Conservation (phyloP, 805 yeast species). For the Kuraishia ogatae region DNA sequence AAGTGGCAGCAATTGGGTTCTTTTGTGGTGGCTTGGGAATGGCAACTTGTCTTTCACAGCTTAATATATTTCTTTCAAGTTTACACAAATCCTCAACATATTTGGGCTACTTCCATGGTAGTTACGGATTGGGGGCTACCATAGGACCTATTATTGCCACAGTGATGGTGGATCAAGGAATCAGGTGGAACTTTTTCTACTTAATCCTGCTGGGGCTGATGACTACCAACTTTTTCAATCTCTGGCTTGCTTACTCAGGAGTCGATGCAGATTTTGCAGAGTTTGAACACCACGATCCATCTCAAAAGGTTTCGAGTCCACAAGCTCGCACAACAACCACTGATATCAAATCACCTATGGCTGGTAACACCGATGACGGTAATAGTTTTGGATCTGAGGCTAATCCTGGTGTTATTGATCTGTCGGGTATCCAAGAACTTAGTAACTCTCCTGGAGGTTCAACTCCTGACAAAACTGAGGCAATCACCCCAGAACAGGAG, state of each 20-base stretch:
- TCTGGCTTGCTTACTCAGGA: conserved; percentile 36
- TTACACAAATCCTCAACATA: conserved; percentile 46
- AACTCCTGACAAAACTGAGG: background rate
- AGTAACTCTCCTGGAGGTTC: background rate
- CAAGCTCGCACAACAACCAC: background rate
- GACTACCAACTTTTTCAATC: conserved; percentile 22
- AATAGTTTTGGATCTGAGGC: background rate
- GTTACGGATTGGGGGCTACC: conserved; percentile 68
- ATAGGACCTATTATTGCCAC: conserved; percentile 60
- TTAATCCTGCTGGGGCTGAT: conserved; percentile 36
- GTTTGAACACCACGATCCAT: conserved; percentile 22
- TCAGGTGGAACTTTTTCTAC: conserved; percentile 47
- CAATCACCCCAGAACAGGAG: conserved; percentile 2
- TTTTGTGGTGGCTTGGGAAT: conserved; percentile 52
- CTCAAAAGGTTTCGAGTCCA: background rate
- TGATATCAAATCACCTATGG: background rate
- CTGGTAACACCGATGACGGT: background rate
- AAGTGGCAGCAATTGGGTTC: conserved; percentile 38
- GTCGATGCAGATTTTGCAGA: conserved; percentile 37
- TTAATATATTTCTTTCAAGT: conserved; percentile 41
- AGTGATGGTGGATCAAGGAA: conserved; percentile 36
- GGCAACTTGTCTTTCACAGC: conserved; percentile 40
- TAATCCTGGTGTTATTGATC: background rate
- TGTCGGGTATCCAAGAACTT: background rate
- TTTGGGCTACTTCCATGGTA: conserved; percentile 58